These are phyloP conservation scores for Firmiana major DNA, from an alignment of 345 rosid genomes.

Conservation along the genomic window DNA sequence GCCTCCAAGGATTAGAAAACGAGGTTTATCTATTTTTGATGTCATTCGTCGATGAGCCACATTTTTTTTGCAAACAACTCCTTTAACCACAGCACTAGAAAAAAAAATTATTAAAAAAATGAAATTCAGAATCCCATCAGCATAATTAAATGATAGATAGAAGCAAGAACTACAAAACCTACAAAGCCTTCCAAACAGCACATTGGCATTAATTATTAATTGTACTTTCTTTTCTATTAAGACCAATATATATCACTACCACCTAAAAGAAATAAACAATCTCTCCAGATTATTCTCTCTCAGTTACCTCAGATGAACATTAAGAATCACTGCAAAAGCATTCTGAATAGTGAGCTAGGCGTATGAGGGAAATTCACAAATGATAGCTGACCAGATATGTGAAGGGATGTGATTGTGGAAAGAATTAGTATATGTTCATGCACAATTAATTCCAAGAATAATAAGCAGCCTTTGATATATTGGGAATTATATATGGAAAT, in stretches of 20 bases:
- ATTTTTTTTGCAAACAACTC: conserved; percentile 94
- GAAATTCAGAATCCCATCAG: conserved; percentile 29
- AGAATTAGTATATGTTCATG: neutral
- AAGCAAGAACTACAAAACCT: neutral
- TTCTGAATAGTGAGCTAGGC: neutral
- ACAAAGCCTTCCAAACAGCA: neutral
- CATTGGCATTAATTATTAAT: neutral
- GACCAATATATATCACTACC: conserved; percentile 7
- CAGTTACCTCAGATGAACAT: neutral
- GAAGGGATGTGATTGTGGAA: neutral
- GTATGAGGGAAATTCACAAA: neutral
- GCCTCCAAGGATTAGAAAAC: conserved; percentile 81
- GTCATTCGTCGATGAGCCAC: conserved; percentile 97
- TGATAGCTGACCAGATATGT: neutral
- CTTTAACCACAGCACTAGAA: conserved; percentile 81
- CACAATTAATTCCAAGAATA: neutral
- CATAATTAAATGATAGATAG: conserved; percentile 8
- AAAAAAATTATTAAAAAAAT: conserved; percentile 5
- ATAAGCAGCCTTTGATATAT: neutral
- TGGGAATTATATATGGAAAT: neutral
- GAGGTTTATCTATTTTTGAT: conserved; percentile 78
- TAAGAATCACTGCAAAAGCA: neutral
- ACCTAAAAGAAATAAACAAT: neutral
- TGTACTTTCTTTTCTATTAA: neutral
- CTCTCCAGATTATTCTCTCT: neutral